Conservation (phyloP, 768 basidiomycete genomes). For the Porpolomopsis calyptriformis region DNA sequence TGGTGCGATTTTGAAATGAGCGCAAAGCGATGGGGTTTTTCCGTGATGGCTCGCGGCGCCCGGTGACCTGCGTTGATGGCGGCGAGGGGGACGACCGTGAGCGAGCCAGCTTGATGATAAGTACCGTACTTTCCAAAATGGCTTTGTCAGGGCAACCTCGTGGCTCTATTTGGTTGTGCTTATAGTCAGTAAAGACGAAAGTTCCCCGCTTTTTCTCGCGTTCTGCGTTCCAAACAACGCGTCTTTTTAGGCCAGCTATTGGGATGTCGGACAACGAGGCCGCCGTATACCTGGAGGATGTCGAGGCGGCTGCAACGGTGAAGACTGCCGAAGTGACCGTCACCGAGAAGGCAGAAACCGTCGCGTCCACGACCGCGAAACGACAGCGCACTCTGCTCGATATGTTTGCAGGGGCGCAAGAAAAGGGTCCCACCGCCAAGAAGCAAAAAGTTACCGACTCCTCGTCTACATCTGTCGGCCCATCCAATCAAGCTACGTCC, state of each 20-base stretch:
- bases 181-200: background rate
- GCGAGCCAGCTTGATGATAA: conserved; percentile 56
- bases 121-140: background rate
- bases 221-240: conserved; percentile 2
- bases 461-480: conserved; percentile 10
- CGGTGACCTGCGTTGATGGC: conserved; percentile 42
- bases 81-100: conserved; percentile 73
- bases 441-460: conserved; percentile 32
- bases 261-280: conserved; percentile 6
- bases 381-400: conserved; percentile 59
- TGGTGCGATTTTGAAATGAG: background rate
- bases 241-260: background rate
- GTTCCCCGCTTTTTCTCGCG: too few relatives aligned
- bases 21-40: conserved; percentile 17
- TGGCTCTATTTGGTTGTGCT: conserved; percentile 1
- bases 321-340: conserved; percentile 8
- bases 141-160: background rate
- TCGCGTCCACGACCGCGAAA: conserved; percentile 22
- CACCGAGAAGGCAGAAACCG: conserved; percentile 6
- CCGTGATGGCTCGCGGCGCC: conserved; percentile 38
- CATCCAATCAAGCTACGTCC: conserved; percentile 9
- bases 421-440: conserved; percentile 30
- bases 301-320: conserved; percentile 19
- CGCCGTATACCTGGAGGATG: conserved; percentile 36
- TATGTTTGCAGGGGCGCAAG: conserved; percentile 39